A percentile compares a stretch with the other conserved stretches of the same genome.
These are phyloP conservation scores for Sclerotinia glacialis DNA, from an alignment of 2,329 filamentous ascomycete species.

Conservation along the genomic window DNA sequence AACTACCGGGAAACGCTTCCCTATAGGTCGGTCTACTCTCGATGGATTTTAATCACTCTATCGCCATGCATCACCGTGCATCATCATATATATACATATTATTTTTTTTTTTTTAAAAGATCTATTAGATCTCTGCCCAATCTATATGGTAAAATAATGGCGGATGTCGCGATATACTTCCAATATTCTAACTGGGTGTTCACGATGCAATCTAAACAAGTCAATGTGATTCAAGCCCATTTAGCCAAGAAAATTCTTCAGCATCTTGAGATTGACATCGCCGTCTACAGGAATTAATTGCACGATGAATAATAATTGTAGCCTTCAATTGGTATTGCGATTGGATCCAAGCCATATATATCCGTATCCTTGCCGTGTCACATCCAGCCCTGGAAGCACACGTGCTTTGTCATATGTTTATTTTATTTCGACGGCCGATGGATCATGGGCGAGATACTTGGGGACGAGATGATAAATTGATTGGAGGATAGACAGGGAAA, in stretches of 20 bases:
- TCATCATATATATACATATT: no score
- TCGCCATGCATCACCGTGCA: constrained; percentile 1
- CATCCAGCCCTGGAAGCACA: constrained; percentile 33
- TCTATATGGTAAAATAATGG: neutral
- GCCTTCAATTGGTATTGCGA: neutral
- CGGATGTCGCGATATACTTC: constrained; percentile 20
- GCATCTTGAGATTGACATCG: constrained; percentile 16
- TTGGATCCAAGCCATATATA: constrained; percentile 3
- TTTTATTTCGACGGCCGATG: constrained; percentile 27
- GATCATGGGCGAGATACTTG: constrained; percentile 5
- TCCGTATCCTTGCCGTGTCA: constrained; percentile 27
- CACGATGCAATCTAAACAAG: neutral
- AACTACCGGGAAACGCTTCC: neutral
- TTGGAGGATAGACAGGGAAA: constrained; percentile 6
- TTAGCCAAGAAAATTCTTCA: constrained; percentile 12
- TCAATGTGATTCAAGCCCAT: neutral
- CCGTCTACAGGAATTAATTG: constrained; percentile 18
- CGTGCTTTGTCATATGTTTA: constrained; percentile 38
- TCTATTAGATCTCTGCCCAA: neutral
- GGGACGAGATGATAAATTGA: constrained; percentile 9
- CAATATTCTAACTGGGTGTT: constrained; percentile 9
- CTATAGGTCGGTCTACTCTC: neutral
- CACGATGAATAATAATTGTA: neutral
- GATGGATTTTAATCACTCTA: neutral
- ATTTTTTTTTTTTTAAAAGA: no score